Evolutionary conservation across 2,329 filamentous ascomycete species (phyloP), one percentile per base, ranked within the genome.

Genomic region (Fusarium paranaense): DNA sequence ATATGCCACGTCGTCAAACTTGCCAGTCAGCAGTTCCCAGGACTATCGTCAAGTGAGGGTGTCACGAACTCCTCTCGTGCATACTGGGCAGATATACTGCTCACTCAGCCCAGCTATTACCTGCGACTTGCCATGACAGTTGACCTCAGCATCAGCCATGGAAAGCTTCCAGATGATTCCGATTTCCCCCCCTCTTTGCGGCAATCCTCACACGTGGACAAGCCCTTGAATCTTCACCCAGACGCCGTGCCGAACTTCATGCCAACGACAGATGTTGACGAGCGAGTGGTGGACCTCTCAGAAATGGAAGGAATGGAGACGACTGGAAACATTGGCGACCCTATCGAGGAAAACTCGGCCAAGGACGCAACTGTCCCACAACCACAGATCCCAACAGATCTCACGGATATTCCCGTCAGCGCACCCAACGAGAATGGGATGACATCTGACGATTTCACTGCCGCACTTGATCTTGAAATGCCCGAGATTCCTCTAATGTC

Each of bases 71-170:
- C 69, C 4, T 50, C 69, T 0, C 65, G 70, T 0, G 72, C 62
- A 0, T 75, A 70, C 4, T 77, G 66, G 59, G 62, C 68, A 1
- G 75, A 78, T 2, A 78, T 78, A 61, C 8, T 78, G 0, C 75
- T 78, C 6, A 61, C 54, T 0, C 52, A 71, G 2, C 76, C 76
- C 0, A 78, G 62, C 0, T 73, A 75, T 1, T 78, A 78, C 1
- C 2, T 78, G 0, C 66, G 75, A 0, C 35, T 78, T 0, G 76
- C 75, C 0, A 72, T 78, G 68, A 78, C 76, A 0, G 69, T 78
- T 6, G 76, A 78, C 32, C 63, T 78, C 45, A 78, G 76, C 11
- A 78, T 78, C 11, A 78, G 76, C 22, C 69, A 78, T 16, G 76
- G 76, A 0, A 72, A 73, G 8, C 47, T 78, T 0, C 76, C 76